A percentile compares a stretch with the other conserved stretches of the same genome.
Conservation (phyloP, 225 moss, liverwort and hornwort species). For the Pseudoscleropodium purum region DNA sequence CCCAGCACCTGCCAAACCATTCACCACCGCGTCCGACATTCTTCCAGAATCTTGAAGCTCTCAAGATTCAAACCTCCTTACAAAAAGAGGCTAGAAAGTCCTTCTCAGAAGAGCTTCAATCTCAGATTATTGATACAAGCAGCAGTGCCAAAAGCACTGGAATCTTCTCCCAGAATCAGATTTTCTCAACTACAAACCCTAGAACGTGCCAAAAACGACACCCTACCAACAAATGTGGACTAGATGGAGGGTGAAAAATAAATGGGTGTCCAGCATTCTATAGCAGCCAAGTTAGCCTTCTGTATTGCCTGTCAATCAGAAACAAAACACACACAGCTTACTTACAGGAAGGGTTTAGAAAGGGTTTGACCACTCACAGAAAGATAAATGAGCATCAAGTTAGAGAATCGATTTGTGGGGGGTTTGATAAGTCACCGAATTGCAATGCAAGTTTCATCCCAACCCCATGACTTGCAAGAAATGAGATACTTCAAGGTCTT, state of each 20-base stretch:
- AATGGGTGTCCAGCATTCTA: not conserved
- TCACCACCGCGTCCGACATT: slow-evolving; percentile 90
- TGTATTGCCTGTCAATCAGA: slow-evolving; percentile 2
- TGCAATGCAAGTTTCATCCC: not conserved
- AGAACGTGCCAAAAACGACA: not conserved
- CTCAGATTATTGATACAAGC: not conserved
- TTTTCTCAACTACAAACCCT: not conserved
- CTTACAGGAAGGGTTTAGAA: not conserved
- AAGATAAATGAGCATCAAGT: not conserved
- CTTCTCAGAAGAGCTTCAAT: not conserved
- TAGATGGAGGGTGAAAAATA: not conserved
- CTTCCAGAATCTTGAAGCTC: not conserved
- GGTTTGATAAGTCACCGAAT: not conserved
- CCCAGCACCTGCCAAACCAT: slow-evolving; percentile 89
- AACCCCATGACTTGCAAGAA: not conserved
- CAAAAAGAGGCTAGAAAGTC: not conserved
- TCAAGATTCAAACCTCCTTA: not conserved
- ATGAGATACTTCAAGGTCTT: not conserved
- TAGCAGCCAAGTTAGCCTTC: not conserved
- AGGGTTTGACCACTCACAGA: not conserved
- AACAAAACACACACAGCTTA: not conserved
- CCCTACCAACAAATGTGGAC: not conserved
- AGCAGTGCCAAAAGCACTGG: not conserved
- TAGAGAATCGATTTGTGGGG: not conserved
- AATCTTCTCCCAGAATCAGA: not conserved